Evolutionary conservation across 164 flowering plant species (phyloP).

Genomic region (Vitis rotundifolia): DNA sequence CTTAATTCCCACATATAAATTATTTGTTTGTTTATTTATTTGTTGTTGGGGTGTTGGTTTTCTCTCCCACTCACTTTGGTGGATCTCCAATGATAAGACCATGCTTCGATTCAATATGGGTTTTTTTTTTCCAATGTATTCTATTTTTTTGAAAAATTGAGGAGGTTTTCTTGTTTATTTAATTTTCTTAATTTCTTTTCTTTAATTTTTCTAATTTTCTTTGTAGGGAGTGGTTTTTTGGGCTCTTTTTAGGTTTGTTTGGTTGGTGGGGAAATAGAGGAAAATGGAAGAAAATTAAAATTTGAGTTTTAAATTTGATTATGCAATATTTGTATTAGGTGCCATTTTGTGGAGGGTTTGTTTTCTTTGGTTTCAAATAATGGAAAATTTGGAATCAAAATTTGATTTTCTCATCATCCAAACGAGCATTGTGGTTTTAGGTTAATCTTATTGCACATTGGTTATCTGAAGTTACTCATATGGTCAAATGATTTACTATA

Average conservation of each 20-base stretch:
- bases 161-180: neutral
- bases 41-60: neutral
- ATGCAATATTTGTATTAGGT: neutral
- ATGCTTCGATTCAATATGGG: neutral
- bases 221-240: too few species aligned
- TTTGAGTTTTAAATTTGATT: neutral
- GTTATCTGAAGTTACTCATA: too few species aligned
- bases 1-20: too few species aligned
- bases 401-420: neutral
- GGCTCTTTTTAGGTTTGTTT: neutral
- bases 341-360: neutral
- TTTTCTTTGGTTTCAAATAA: neutral
- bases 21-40: too few species aligned
- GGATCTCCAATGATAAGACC: slow-evolving; percentile 7
- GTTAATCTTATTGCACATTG: too few species aligned
- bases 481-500: too few species aligned
- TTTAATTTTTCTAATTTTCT: neutral
- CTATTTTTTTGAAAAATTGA: neutral
- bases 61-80: neutral
- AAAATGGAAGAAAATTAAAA: neutral
- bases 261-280: neutral
- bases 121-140: neutral
- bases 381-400: neutral
- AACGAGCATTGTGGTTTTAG: too few species aligned
- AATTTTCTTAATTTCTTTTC: neutral